phyloP scores from a whole-genome alignment of 2,329 filamentous ascomycete species.

The Aspergillus ruber region DNA sequence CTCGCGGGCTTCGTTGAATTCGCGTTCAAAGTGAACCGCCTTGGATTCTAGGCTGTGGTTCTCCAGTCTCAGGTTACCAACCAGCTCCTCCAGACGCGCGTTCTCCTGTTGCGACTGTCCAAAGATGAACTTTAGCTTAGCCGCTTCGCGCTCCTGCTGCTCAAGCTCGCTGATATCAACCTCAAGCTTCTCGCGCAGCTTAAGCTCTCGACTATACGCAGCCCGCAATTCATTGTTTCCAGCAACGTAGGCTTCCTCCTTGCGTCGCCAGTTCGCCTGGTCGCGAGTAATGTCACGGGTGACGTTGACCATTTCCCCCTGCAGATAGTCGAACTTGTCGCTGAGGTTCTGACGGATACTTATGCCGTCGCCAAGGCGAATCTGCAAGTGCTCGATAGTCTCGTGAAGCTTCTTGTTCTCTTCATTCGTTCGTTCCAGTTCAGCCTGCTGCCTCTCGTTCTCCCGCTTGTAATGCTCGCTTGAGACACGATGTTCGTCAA shows the following conservation, averaged over 20 bases:
- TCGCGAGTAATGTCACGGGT: conserved; percentile 76
- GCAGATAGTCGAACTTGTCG: conserved; percentile 73
- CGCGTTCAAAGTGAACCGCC: conserved; percentile 65
- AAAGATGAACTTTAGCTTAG: conserved; percentile 73
- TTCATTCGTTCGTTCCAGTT: conserved; percentile 45
- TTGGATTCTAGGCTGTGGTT: conserved; percentile 67
- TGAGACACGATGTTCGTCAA: conserved; percentile 59
- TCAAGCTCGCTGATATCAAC: conserved; percentile 56
- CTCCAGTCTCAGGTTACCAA: conserved; percentile 44
- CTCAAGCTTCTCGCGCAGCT: conserved; percentile 55
- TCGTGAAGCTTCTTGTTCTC: conserved; percentile 69
- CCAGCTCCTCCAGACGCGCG: conserved; percentile 57
- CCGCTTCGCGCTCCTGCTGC: conserved; percentile 66
- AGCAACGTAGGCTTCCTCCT: conserved; percentile 51
- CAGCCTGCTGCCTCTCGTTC: conserved; percentile 46
- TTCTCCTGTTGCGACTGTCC: conserved; percentile 56
- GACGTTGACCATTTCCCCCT: conserved; percentile 77
- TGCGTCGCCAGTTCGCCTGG: conserved; percentile 69
- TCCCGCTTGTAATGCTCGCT: conserved; percentile 55
- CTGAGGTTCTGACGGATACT: conserved; percentile 78
- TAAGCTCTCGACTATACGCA: conserved; percentile 62
- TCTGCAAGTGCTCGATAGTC: conserved; percentile 65
- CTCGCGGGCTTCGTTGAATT: conserved; percentile 78
- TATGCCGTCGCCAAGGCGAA: conserved; percentile 79
- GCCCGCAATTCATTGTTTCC: conserved; percentile 51